Percentiles rank a stretch among this genome's conserved stretches.
phyloP scores from a whole-genome alignment of 2,329 filamentous ascomycete genomes.

The Aspergillus neotritici region DNA sequence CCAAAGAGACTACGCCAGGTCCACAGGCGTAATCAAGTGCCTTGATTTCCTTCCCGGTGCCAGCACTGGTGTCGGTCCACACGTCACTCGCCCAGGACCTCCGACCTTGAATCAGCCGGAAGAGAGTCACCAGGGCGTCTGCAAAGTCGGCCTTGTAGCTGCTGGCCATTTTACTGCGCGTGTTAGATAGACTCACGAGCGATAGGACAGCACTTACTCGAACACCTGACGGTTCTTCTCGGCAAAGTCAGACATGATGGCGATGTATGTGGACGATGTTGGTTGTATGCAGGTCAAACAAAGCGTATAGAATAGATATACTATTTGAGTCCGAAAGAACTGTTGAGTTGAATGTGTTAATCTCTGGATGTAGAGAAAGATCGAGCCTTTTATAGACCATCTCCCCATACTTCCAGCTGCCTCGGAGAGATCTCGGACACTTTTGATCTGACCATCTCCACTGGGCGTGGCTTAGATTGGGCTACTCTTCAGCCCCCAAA shows the following conservation, averaged over 20 bases:
- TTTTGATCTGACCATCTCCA: conserved; percentile 10
- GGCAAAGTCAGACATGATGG: conserved; percentile 29
- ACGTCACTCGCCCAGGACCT: conserved; percentile 59
- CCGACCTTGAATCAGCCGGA: conserved; percentile 48
- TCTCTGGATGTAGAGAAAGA: background rate
- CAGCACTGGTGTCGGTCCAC: conserved; percentile 38
- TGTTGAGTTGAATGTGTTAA: too few relatives aligned
- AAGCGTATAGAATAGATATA: background rate
- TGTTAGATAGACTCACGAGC: background rate
- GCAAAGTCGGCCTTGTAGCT: conserved; percentile 55
- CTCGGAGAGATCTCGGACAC: conserved; percentile 33
- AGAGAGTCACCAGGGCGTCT: conserved; percentile 50
- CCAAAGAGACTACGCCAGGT: conserved; percentile 60
- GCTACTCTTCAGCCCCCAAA: too few relatives aligned
- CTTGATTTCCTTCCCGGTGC: conserved; percentile 36
- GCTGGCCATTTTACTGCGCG: conserved; percentile 46
- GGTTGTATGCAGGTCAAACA: background rate
- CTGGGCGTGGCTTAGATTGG: background rate
- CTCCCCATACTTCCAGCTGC: background rate
- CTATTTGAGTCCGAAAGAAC: background rate
- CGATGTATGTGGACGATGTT: background rate
- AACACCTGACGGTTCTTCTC: conserved; percentile 37
- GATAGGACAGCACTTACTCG: conserved; percentile 29
- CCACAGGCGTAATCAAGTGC: conserved; percentile 74
- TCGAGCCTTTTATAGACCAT: background rate